Conservation (phyloP, 2,329 filamentous ascomycete genomes). For the Fusarium begoniae region DNA sequence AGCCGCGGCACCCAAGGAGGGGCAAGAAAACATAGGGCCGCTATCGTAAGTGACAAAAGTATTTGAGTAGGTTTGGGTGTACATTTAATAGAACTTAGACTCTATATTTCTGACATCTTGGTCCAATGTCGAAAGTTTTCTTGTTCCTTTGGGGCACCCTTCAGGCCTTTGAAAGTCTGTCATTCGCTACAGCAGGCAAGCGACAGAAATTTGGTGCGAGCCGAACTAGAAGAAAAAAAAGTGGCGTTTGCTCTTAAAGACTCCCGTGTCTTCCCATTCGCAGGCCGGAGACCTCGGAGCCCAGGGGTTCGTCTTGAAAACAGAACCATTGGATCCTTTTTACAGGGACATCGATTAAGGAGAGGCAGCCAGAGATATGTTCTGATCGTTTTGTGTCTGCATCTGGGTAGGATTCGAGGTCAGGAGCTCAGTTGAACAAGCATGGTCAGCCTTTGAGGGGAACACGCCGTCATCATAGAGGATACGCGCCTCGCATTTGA, state of each 20-base stretch:
- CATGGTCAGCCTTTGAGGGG: not conserved
- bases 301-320: constrained; percentile 15
- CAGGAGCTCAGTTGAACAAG: not conserved
- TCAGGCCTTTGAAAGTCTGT: not conserved
- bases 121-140: not conserved
- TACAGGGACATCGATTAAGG: constrained; percentile 16
- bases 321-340: constrained; percentile 11
- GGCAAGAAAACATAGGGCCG: not conserved
- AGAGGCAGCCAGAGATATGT: constrained; percentile 9
- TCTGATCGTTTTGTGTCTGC: constrained; percentile 5
- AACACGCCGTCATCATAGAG: constrained; percentile 10
- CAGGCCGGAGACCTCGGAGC: constrained; percentile 42
- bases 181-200: constrained; percentile 4
- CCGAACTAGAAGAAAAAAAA: constrained; percentile 8
- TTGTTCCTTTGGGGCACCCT: not conserved
- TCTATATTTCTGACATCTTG: not conserved
- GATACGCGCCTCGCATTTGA: constrained; percentile 5
- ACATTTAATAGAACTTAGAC: fast-evolving
- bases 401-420: not conserved
- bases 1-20: constrained; percentile 2
- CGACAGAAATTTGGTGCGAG: constrained; percentile 15
- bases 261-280: constrained; percentile 43
- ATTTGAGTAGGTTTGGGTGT: fast-evolving
- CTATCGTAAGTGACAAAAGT: not conserved
- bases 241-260: constrained; percentile 19